These are phyloP conservation scores for Discostella stelligeroides DNA, from an alignment of 108 stramenopile genomes.

Conservation along the genomic window DNA sequence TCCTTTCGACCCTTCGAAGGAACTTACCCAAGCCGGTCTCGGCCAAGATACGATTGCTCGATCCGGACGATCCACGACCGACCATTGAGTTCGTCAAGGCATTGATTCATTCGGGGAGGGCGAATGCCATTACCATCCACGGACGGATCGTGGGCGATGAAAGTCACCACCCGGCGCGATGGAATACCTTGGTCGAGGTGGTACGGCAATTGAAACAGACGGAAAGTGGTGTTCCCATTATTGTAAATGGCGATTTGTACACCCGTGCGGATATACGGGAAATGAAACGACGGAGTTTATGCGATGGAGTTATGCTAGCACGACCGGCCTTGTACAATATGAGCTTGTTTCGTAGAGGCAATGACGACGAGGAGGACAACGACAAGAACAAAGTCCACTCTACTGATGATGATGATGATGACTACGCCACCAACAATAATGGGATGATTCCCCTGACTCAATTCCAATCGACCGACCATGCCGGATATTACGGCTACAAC, in stretches of 20 bases:
- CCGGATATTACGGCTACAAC: slow-evolving; percentile 50
- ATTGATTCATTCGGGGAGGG: slow-evolving; percentile 95
- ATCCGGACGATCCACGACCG: slow-evolving; percentile 48
- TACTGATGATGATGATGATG: neutral
- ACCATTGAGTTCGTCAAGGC: slow-evolving; percentile 80
- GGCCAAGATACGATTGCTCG: slow-evolving; percentile 93
- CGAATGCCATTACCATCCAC: slow-evolving; percentile 95
- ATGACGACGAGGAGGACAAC: neutral
- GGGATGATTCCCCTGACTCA: slow-evolving; percentile 21
- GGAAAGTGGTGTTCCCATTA: slow-evolving; percentile 57
- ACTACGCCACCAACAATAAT: slow-evolving; percentile 4
- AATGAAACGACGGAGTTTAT: slow-evolving; percentile 64
- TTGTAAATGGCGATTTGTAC: slow-evolving; percentile 95
- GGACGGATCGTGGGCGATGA: slow-evolving; percentile 74
- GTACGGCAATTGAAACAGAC: slow-evolving; percentile 57
- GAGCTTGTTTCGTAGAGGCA: slow-evolving; percentile 67
- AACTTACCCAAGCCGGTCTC: slow-evolving; percentile 77
- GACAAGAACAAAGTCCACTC: neutral
- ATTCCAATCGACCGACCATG: slow-evolving; percentile 35
- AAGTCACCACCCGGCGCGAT: slow-evolving; percentile 63
- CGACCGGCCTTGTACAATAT: slow-evolving; percentile 93
- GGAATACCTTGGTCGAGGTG: slow-evolving; percentile 81
- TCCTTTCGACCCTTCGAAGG: slow-evolving; percentile 64
- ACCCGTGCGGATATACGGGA: slow-evolving; percentile 72
- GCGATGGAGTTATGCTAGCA: slow-evolving; percentile 91